Evolutionary conservation across 1,284 basidiomycete species (phyloP), one percentile per base, ranked within the genome.

Genomic region (Ustilago hordei): DNA sequence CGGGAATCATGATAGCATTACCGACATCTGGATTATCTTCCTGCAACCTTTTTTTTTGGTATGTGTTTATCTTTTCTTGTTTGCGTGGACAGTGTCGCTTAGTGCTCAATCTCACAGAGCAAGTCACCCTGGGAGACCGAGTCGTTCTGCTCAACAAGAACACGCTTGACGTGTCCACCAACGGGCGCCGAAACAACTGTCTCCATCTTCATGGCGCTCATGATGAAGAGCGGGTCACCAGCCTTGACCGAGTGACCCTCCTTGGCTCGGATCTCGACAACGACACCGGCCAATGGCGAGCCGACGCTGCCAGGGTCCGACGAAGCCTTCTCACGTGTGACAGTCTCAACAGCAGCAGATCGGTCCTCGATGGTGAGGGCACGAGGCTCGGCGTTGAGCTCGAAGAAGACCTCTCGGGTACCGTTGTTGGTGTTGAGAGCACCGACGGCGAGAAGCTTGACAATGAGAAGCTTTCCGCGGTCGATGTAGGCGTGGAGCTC

Each of bases 401-500:
- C 97, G 86, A 98, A 98, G 93, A 95, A 98, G 79, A 97, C 94
- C 86, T 98, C 96, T 83, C 97, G 92, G 82, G 93, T 93, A 56
- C 95, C 95, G 81, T 91, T 93, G 62, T 92, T 92, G 86, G 94
- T 91, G 75, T 98, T 92, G 70, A 99, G 92, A 70, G 95, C 93
- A 36, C 96, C 95, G 61, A 97, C 90, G 47, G 97, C 96, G 89
- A 99, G 92, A 81, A 99, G 90, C 85, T 95, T 94, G 87, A 99
- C 92, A 86, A 98, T 97, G 76, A 99, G 78, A 89, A 70, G 92
- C 96, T 91, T 99, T 65, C 97, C 97, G 88, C 95, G 91, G 88
- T 99, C 96, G 83, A 99, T 98, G 60, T 92, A 91, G 85, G 98
- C 93, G 87, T 95, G 91, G 91, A 99, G 93, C 88, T 99, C 97